phyloP scores from a whole-genome alignment of 352 stramenopile genomes.

The Phytopythium oedochilum region DNA sequence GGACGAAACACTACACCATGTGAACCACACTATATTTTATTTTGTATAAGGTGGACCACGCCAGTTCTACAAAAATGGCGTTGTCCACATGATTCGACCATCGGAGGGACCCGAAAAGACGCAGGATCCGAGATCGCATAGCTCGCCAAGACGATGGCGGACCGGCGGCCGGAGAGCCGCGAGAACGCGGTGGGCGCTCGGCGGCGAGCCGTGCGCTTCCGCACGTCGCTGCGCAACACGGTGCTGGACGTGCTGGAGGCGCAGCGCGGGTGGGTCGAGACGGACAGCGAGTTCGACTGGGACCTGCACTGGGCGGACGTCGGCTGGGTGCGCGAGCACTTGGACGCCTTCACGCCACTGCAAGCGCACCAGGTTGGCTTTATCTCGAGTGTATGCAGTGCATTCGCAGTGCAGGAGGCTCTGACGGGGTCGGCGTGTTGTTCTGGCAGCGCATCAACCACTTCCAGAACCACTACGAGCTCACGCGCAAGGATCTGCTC shows the following conservation, averaged over 20 bases:
- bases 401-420: constrained; percentile 66
- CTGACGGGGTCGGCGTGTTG: constrained; percentile 21
- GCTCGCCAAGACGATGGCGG: not conserved
- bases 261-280: constrained; percentile 88
- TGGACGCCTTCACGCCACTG: constrained; percentile 54
- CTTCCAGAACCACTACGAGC: constrained; percentile 65
- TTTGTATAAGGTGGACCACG: no score
- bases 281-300: constrained; percentile 82
- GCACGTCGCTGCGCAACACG: constrained; percentile 91
- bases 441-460: constrained; percentile 87
- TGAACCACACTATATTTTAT: no score
- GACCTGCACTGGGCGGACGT: constrained; percentile 88
- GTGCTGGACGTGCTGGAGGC: constrained; percentile 73
- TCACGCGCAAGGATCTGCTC: constrained; percentile 92
- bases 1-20: not conserved
- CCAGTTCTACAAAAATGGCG: no score
- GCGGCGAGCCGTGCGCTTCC: constrained; percentile 29
- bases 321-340: constrained; percentile 88
- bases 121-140: not conserved
- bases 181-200: not conserved
- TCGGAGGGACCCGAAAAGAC: no score
- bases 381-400: not conserved
- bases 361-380: constrained; percentile 58
- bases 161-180: constrained; percentile 1
- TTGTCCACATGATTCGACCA: no score